Conservation (phyloP, 345 rosid genomes). For the Luvunga scandens region DNA sequence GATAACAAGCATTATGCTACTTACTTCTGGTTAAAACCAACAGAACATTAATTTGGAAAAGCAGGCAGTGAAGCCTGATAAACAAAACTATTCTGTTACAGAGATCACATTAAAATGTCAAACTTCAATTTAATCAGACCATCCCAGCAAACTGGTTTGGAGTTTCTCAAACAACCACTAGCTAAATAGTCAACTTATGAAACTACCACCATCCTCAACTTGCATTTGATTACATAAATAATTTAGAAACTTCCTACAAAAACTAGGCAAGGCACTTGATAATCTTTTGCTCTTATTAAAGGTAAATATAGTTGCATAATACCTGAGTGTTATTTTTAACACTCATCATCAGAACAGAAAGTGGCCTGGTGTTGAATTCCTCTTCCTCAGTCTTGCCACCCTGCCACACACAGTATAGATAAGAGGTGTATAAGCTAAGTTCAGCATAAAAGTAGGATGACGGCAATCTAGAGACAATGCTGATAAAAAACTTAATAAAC, state of each 20-base stretch:
- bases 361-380: constrained; percentile 94
- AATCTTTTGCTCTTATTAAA: neutral
- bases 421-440: neutral
- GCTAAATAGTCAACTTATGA: neutral
- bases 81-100: constrained; percentile 1
- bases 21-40: constrained; percentile 8
- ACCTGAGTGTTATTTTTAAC: constrained; percentile 97
- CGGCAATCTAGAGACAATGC: neutral
- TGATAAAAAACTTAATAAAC: neutral
- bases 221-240: neutral
- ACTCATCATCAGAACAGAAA: constrained; percentile 95
- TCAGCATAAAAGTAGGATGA: neutral
- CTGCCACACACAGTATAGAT: constrained; percentile 18
- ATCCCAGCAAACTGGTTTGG: constrained; percentile 1
- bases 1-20: neutral
- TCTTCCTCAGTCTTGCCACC: constrained; percentile 77
- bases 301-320: neutral
- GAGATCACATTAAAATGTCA: constrained; percentile 9
- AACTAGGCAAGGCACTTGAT: neutral
- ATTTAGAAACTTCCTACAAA: neutral
- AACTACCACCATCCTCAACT: neutral
- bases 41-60: constrained; percentile 2
- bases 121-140: neutral
- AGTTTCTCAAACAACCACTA: constrained; percentile 1
- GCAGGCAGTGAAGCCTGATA: neutral